A percentile compares a stretch with the other conserved stretches of the same genome.
Evolutionary conservation across 306 rosid genomes (phyloP).

Genomic region (Begonia peltatifolia): DNA sequence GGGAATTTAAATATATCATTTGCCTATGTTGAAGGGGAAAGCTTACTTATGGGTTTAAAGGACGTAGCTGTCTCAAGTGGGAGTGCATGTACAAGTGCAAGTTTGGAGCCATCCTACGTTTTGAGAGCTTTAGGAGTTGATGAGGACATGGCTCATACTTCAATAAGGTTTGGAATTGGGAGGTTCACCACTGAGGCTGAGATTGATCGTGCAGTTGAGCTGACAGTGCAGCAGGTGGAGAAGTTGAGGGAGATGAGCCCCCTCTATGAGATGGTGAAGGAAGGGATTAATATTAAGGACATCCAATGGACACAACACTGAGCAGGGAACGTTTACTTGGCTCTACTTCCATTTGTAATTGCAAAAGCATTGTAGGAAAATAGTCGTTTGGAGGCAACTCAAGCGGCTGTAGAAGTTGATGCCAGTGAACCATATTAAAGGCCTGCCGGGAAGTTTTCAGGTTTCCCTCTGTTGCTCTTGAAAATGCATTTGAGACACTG

Average conservation of each 20-base stretch:
- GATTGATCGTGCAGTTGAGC: constrained; percentile 64
- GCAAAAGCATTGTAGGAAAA: not conserved
- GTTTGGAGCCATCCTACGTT: constrained; percentile 94
- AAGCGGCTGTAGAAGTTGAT: not conserved
- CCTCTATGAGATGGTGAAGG: constrained; percentile 92
- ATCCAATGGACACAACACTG: constrained; percentile 90
- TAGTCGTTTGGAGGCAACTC: not conserved
- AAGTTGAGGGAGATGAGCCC: constrained; percentile 97
- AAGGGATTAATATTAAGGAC: constrained; percentile 66
- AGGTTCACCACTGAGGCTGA: constrained; percentile 86
- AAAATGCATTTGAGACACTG: not conserved
- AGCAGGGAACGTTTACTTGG: constrained; percentile 2
- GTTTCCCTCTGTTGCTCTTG: not conserved
- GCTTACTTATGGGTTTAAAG: constrained; percentile 90
- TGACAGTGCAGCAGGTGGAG: constrained; percentile 67
- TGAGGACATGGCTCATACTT: constrained; percentile 98
- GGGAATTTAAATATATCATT: constrained; percentile 83
- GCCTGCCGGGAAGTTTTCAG: not conserved
- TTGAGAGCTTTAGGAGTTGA: constrained; percentile 94
- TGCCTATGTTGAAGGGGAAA: constrained; percentile 87
- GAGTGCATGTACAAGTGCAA: constrained; percentile 92
- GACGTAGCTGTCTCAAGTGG: constrained; percentile 99
- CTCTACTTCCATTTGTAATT: not conserved
- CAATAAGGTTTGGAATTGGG: constrained; percentile 92
- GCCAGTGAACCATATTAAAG: not conserved